Evolutionary conservation across 2,329 filamentous ascomycete species (phyloP), one percentile per base, ranked within the genome.

Genomic region (Paracamarosporium sp.): DNA sequence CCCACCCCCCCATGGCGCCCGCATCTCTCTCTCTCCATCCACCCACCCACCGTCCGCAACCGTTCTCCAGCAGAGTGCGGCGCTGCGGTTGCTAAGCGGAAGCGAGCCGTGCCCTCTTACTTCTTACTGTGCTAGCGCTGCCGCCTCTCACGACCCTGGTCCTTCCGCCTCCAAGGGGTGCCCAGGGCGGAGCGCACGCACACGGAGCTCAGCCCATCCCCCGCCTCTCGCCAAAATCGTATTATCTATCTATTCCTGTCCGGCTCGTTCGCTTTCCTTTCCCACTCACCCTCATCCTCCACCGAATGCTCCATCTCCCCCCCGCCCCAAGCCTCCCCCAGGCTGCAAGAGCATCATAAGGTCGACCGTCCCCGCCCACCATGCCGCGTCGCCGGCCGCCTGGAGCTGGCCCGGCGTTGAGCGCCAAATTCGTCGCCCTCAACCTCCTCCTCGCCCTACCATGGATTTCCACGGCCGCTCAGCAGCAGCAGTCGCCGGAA

Each of bases 331-430:
- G 72, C 72, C 71, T 72, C 59, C 59, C 59, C 50, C 69, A 71
- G 71, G 61, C 66, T 62, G 27, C 57, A 65, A 30, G 53, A 41
- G 47, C 61, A 61, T 66, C 65, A 65, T 67, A 68, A 47, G 24
- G 62, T 56, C 62, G 43, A 38, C 59, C 25, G 28, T 48, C 30
- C 45, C 40, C 55, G 40, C 38, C 57, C 61, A 67, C 61, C 58
- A 78, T 78, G 75, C 74, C 75, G 60, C 74, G 73, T 63, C 75
- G 73, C 68, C 73, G 75, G 68, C 75, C 75, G 69, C 75, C 74
- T 61, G 73, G 74, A 66, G 72, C 71, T 66, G 70, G 71, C 69
- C 69, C 71, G 66, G 72, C 70, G 59, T 64, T 76, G 56, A 69
- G 67, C 57, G 68, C 64, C 50, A 59, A 63, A 38, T 60, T 75